These are phyloP conservation scores for Volvariella surrecta DNA, from an alignment of 1,284 basidiomycete species.

Conservation along the genomic window DNA sequence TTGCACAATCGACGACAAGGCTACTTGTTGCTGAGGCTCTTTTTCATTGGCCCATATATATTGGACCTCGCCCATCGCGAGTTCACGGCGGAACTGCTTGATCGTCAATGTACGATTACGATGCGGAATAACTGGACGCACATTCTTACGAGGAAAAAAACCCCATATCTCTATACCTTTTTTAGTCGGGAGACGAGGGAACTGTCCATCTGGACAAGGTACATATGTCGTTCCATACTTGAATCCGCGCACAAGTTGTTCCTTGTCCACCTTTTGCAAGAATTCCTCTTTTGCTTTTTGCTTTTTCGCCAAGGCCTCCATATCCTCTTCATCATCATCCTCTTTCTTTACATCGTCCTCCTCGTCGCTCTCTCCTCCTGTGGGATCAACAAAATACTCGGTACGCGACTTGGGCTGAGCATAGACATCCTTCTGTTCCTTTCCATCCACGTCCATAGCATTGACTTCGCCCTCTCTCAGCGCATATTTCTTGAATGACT, in stretches of 20 bases:
- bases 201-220: constrained; percentile 76
- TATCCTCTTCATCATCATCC: constrained; percentile 34
- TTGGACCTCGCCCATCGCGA: constrained; percentile 79
- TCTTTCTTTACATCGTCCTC: constrained; percentile 26
- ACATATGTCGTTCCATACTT: constrained; percentile 89
- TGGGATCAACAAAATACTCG: constrained; percentile 48
- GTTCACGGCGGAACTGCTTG: constrained; percentile 68
- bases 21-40: constrained; percentile 68
- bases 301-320: constrained; percentile 18
- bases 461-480: constrained; percentile 23
- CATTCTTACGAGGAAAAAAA: constrained; percentile 67
- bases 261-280: constrained; percentile 55
- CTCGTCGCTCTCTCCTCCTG: constrained; percentile 22
- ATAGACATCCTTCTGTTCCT: constrained; percentile 31
- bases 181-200: constrained; percentile 59
- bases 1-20: constrained; percentile 79
- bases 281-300: constrained; percentile 21
- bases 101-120: neutral
- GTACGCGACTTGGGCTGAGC: constrained; percentile 49
- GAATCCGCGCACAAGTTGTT: constrained; percentile 76
- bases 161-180: constrained; percentile 86
- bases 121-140: constrained; percentile 22
- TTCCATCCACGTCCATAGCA: constrained; percentile 18
- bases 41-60: constrained; percentile 79
- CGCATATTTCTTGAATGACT: constrained; percentile 78